Percentiles rank a stretch among this genome's conserved stretches.
These are phyloP conservation scores for Amaranthus tricolor DNA, from an alignment of 179 eudicot species.

Conservation along the genomic window DNA sequence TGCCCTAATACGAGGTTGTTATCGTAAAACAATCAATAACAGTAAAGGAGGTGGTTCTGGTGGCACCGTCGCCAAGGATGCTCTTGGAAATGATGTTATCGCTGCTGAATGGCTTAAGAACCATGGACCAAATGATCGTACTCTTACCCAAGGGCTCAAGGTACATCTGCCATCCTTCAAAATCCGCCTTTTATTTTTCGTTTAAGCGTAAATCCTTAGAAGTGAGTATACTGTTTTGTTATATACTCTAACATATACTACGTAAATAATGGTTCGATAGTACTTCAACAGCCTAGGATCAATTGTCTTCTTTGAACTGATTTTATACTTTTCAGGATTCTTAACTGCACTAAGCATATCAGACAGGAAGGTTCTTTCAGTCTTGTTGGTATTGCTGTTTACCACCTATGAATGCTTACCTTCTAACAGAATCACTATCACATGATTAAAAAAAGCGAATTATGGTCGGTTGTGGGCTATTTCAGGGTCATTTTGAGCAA, in stretches of 20 bases:
- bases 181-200: background rate
- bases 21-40: slow-evolving; percentile 5
- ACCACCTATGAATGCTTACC: too few species aligned
- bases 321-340: background rate
- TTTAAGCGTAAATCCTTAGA: background rate
- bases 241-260: too few species aligned
- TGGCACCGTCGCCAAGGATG: slow-evolving; percentile 84
- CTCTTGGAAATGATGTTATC: slow-evolving; percentile 77
- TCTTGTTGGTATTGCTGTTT: background rate
- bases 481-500: too few species aligned
- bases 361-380: background rate
- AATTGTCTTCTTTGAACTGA: background rate
- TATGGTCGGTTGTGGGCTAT: too few species aligned
- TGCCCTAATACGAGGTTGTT: background rate
- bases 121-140: slow-evolving; percentile 84
- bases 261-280: background rate
- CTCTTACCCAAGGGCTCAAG: slow-evolving; percentile 90
- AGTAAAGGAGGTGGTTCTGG: slow-evolving; percentile 50
- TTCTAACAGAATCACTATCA: background rate
- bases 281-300: too few species aligned
- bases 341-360: background rate
- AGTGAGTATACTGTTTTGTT: background rate
- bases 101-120: slow-evolving; percentile 73
- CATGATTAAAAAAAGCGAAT: background rate
- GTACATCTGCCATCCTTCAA: slow-evolving; percentile 30